Evolutionary conservation across 768 basidiomycete species (phyloP).

Genomic region (Cantharellus cinnabarinus): DNA sequence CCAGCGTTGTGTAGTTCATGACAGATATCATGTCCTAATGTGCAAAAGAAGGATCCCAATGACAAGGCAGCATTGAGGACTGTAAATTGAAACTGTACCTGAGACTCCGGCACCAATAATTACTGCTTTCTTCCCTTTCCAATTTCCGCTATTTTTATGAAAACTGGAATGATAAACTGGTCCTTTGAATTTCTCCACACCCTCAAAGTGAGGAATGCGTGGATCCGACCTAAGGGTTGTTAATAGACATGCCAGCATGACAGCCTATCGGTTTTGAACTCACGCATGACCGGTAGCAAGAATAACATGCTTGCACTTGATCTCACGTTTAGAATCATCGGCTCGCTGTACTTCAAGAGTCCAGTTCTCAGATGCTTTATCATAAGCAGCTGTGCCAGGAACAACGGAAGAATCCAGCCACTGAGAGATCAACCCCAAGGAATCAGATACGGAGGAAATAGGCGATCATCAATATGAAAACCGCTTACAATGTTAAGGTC

Average conservation of each 20-base stretch:
- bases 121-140: conserved; percentile 16
- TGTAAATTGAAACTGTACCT: background rate
- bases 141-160: conserved; percentile 12
- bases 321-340: background rate
- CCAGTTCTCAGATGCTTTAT: background rate
- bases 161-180: conserved; percentile 13
- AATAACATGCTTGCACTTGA: background rate
- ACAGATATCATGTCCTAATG: background rate
- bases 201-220: conserved; percentile 4
- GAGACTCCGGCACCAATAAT: conserved; percentile 13
- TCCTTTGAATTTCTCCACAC: conserved; percentile 15
- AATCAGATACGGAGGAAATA: background rate
- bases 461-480: background rate
- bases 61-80: background rate
- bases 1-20: background rate
- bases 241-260: background rate
- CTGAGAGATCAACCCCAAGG: background rate
- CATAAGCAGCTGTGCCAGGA: background rate
- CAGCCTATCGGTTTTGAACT: background rate
- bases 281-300: background rate
- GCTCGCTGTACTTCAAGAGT: background rate
- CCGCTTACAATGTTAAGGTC: background rate
- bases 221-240: background rate
- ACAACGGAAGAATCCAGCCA: background rate
- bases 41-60: background rate